phyloP scores from a whole-genome alignment of 2,329 filamentous ascomycete species.

The Colletotrichum tabaci region DNA sequence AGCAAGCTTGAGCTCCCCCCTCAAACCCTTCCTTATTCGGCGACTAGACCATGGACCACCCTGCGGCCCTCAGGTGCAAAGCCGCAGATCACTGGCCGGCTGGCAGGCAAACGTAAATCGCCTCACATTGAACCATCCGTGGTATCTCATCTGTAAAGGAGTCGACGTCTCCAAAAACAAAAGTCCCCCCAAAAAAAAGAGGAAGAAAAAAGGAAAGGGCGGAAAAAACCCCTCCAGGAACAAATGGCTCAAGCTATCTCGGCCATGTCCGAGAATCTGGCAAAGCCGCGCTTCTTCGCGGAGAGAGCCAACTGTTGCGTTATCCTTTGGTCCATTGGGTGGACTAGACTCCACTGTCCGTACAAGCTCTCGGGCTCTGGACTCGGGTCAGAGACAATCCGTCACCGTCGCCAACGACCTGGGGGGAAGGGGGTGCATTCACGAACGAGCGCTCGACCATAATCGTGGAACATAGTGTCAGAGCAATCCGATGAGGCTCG shows the following conservation, averaged over 20 bases:
- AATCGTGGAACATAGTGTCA: not conserved
- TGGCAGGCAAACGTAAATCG: not conserved
- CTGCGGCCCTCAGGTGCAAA: not conserved
- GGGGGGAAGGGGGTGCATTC: not conserved
- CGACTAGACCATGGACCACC: not conserved
- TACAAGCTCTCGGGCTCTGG: not conserved
- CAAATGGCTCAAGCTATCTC: not conserved
- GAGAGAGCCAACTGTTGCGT: not conserved
- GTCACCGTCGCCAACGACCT: not conserved
- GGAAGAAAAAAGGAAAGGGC: too few species aligned
- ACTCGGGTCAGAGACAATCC: not conserved
- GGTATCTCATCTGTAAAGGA: too few species aligned
- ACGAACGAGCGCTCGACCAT: not conserved
- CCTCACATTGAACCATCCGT: not conserved
- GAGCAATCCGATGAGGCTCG: constrained; percentile 5
- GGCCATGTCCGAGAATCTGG: not conserved
- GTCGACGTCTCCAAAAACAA: too few species aligned
- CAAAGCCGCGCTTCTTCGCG: not conserved
- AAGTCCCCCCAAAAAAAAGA: too few species aligned
- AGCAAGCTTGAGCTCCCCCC: constrained; percentile 15
- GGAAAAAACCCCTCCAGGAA: too few species aligned
- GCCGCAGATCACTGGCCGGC: not conserved
- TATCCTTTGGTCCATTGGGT: too few species aligned
- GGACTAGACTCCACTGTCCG: too few species aligned
- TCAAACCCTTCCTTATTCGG: constrained; percentile 1